Evolutionary conservation across 495 filamentous ascomycete genomes (phyloP).

Genomic region (Aspergillus sparsus): DNA sequence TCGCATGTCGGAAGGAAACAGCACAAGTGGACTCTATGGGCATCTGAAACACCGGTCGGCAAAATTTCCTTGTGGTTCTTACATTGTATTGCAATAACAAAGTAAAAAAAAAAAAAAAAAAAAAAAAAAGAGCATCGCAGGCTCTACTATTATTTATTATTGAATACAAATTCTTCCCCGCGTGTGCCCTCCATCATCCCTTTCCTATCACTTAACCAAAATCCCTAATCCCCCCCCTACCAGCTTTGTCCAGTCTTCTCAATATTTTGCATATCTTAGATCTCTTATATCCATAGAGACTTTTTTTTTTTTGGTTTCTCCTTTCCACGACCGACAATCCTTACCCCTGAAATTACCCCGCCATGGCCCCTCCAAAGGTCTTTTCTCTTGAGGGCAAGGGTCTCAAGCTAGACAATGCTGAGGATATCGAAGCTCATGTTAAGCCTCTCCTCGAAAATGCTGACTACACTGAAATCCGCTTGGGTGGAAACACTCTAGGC

Average conservation of each 20-base stretch:
- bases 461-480: constrained; percentile 77
- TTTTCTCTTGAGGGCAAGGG: constrained; percentile 90
- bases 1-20: constrained; percentile 14
- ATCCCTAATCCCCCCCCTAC: not conserved
- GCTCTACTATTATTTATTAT: too few relatives aligned
- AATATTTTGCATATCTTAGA: not conserved
- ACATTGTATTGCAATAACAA: not conserved
- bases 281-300: not conserved
- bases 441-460: constrained; percentile 66
- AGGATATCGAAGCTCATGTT: constrained; percentile 85
- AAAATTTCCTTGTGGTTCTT: not conserved
- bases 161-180: not conserved
- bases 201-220: not conserved
- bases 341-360: constrained; percentile 39
- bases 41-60: constrained; percentile 25
- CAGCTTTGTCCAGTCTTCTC: constrained; percentile 5
- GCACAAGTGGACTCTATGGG: constrained; percentile 25
- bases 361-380: constrained; percentile 64
- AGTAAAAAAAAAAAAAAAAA: not conserved
- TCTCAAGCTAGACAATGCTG: constrained; percentile 85
- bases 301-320: constrained; percentile 7
- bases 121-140: too few relatives aligned
- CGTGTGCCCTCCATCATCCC: constrained; percentile 2
- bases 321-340: not conserved
- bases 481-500: constrained; percentile 89